Base-by-base conservation (phyloP, 2,329 filamentous ascomycete species). In the Septoria petroselini region DNA sequence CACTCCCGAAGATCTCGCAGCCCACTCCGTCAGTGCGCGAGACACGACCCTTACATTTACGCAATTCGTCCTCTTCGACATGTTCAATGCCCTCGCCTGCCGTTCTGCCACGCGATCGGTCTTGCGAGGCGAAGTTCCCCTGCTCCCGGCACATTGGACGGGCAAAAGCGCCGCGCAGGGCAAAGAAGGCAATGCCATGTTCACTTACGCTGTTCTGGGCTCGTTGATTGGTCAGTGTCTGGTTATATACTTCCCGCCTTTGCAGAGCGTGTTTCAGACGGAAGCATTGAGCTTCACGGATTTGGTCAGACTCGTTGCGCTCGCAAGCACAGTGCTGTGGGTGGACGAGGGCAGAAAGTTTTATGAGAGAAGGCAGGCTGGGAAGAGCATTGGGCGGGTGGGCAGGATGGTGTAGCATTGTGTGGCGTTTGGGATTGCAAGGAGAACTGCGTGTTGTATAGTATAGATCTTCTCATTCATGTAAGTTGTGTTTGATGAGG, bases 11-110 rank as follows among this genome's bases (percentile, higher is more conserved):
- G 84, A 88, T 48, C 63, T 69, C 27, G 59, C 58, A 23, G 62
- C 64, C 1, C 65, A 67, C 37, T 75, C 84, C 51, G 87, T 97
- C 52, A 94, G 85, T 1, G 88, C 88, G 41, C 89, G 94, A 61
- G 93, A 98, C 71, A 98, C 93, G 1, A 98, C 93, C 57, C 96
- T 98, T 87, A 97, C 93, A 0, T 98, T 98, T 68, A 98, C 93
- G 4, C 95, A 91, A 71, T 98, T 98, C 66, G 93, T 98, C 38
- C 81, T 98, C 46, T 98, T 97, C 70, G 93, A 98, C 76, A 98
- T 98, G 93, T 96, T 97, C 77, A 97, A 98, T 70, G 93, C 93
- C 1, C 77, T 98, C 17, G 85, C 88, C 12, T 98, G 93, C 71
- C 88, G 93, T 40, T 94, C 87, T 6, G 91, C 95, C 66, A 83